Evolutionary conservation across 306 rosid species (phyloP).

Genomic region (Vigna reflexopilosa): DNA sequence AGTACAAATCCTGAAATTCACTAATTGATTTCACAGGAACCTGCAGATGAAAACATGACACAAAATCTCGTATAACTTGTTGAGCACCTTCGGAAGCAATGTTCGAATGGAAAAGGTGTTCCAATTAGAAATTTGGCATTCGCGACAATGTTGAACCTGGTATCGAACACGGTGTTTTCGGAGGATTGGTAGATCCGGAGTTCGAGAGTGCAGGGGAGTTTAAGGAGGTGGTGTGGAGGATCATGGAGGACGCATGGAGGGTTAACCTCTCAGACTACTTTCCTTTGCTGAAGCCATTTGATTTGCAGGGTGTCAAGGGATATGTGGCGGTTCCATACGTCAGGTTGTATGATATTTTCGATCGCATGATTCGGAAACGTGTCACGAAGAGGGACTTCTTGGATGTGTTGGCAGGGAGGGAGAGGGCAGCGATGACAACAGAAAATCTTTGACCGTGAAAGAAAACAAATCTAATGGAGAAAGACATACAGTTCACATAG

Average conservation of each 20-base stretch:
- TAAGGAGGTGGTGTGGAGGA: slow-evolving; percentile 67
- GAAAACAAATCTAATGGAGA: no score
- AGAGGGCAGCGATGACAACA: no score
- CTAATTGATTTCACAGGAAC: no score
- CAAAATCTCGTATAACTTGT: no score
- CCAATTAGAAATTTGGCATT: slow-evolving; percentile 42
- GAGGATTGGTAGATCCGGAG: slow-evolving; percentile 61
- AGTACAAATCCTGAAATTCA: no score
- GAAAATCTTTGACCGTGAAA: no score
- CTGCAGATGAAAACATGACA: no score
- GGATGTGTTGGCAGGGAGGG: no score
- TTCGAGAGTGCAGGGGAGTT: slow-evolving; percentile 60
- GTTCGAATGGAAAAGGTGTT: no score
- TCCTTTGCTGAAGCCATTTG: slow-evolving; percentile 53
- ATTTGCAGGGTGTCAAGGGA: slow-evolving; percentile 58
- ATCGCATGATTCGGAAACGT: slow-evolving; percentile 50
- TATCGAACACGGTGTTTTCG: slow-evolving; percentile 65
- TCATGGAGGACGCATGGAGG: slow-evolving; percentile 69
- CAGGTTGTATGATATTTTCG: slow-evolving; percentile 62
- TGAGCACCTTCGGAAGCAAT: no score
- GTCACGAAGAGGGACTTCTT: slow-evolving; percentile 51
- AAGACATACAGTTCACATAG: no score
- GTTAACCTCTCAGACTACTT: slow-evolving; percentile 62
- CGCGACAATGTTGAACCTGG: slow-evolving; percentile 57
- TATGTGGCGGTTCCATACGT: slow-evolving; percentile 54